Conservation (phyloP, 345 rosid genomes). For the Hibiscus trionum region DNA sequence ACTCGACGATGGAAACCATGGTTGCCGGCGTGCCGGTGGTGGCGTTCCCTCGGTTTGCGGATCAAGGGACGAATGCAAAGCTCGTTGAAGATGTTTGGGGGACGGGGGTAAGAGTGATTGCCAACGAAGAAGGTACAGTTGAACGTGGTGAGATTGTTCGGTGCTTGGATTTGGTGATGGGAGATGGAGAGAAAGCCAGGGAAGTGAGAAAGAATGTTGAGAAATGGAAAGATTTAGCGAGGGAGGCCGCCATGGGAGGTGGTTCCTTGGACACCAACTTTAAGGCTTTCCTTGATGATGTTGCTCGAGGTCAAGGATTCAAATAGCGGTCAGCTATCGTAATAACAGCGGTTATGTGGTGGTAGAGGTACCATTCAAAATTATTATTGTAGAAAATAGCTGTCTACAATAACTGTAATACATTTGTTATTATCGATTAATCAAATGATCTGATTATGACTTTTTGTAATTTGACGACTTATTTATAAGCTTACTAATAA, state of each 20-base stretch:
- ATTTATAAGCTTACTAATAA: no score
- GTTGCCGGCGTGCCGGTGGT: slow-evolving; percentile 45
- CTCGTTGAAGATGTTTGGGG: slow-evolving; percentile 47
- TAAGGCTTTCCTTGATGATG: slow-evolving; percentile 38
- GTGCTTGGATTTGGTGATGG: slow-evolving; percentile 45
- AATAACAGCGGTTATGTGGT: no score
- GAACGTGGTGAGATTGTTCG: slow-evolving; percentile 15
- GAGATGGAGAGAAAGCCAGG: slow-evolving; percentile 22
- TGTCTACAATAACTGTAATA: no score
- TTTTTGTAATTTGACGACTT: no score
- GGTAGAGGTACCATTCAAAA: no score
- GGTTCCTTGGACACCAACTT: slow-evolving; percentile 50
- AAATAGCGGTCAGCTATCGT: no score
- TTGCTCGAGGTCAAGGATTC: background rate
- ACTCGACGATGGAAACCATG: slow-evolving; percentile 58
- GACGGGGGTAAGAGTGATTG: slow-evolving; percentile 43
- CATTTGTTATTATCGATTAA: no score
- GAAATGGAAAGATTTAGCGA: slow-evolving; percentile 47
- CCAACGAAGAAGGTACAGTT: slow-evolving; percentile 39
- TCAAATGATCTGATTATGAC: no score
- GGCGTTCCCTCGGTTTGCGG: slow-evolving; percentile 59
- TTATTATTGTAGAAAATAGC: no score
- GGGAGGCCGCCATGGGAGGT: slow-evolving; percentile 33
- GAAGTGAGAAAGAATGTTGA: slow-evolving; percentile 34
- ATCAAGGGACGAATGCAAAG: slow-evolving; percentile 56